Evolutionary conservation across 768 basidiomycete species (phyloP).

Genomic region (Crucibulum laeve): DNA sequence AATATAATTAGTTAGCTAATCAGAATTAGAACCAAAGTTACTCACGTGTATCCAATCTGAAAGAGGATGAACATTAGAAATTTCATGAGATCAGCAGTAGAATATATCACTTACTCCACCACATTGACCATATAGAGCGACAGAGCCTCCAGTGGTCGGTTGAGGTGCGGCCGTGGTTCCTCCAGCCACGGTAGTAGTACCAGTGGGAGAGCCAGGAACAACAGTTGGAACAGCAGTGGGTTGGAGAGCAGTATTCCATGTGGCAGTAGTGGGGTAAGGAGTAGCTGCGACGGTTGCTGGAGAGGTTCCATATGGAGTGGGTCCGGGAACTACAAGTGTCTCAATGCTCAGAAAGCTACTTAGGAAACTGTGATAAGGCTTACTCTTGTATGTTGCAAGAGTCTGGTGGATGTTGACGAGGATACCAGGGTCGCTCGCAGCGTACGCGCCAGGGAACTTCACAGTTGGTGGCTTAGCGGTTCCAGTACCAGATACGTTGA

Average conservation of each 20-base stretch:
- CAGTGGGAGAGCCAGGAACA: constrained; percentile 12
- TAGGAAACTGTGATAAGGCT: constrained; percentile 8
- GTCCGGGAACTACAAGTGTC: constrained; percentile 36
- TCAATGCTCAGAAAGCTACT: neutral
- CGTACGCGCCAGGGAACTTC: constrained; percentile 40
- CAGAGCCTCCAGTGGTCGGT: constrained; percentile 4
- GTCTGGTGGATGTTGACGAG: constrained; percentile 43
- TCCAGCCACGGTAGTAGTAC: neutral
- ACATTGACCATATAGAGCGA: constrained; percentile 17
- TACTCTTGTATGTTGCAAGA: constrained; percentile 36
- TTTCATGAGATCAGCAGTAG: neutral
- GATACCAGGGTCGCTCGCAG: constrained; percentile 31
- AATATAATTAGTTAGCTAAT: neutral
- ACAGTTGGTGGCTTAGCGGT: constrained; percentile 32
- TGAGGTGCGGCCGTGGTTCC: neutral
- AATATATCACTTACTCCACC: constrained; percentile 11
- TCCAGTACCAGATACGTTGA: constrained; percentile 28
- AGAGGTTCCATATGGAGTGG: constrained; percentile 35
- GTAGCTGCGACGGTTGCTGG: constrained; percentile 36
- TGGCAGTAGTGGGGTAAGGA: constrained; percentile 40
- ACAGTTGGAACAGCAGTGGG: constrained; percentile 36
- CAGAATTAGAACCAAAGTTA: neutral
- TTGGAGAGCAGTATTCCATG: constrained; percentile 45
- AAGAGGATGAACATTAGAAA: neutral
- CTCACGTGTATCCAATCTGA: neutral